A percentile compares a stretch with the other conserved stretches of the same genome.
Evolutionary conservation across 1,284 basidiomycete genomes (phyloP).

Genomic region (Marasmius tenuissimus): DNA sequence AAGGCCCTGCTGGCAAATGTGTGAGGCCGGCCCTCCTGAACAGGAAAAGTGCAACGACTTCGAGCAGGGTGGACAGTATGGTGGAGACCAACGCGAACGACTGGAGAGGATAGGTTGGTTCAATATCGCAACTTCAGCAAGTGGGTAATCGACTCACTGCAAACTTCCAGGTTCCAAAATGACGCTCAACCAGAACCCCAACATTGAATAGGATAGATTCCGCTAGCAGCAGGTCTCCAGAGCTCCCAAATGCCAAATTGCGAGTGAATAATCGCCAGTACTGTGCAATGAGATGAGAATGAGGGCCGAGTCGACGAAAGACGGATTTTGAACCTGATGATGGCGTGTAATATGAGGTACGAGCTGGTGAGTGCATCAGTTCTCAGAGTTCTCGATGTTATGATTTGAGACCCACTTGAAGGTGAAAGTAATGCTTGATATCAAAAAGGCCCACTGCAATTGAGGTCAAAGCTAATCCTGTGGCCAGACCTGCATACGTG

Average conservation of each 20-base stretch:
- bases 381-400: neutral
- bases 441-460: slow-evolving; percentile 77
- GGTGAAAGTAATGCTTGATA: slow-evolving; percentile 83
- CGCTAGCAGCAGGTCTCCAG: slow-evolving; percentile 80
- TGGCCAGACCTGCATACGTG: slow-evolving; percentile 67
- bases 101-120: slow-evolving; percentile 36
- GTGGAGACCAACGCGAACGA: slow-evolving; percentile 73
- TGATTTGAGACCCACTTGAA: slow-evolving; percentile 53
- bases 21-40: slow-evolving; percentile 69
- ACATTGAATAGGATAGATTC: slow-evolving; percentile 77
- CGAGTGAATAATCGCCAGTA: slow-evolving; percentile 83
- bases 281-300: slow-evolving; percentile 38
- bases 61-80: slow-evolving; percentile 65
- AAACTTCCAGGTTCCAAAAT: slow-evolving; percentile 86
- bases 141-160: slow-evolving; percentile 56
- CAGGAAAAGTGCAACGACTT: slow-evolving; percentile 62
- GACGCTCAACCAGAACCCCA: slow-evolving; percentile 76
- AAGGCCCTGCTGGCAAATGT: slow-evolving; percentile 74
- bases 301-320: slow-evolving; percentile 23
- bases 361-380: slow-evolving; percentile 38
- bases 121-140: neutral
- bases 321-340: slow-evolving; percentile 53
- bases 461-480: slow-evolving; percentile 67
- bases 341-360: slow-evolving; percentile 70
- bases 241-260: slow-evolving; percentile 80